phyloP scores from a whole-genome alignment of 129 eudicot species.

The Escallonia herrerae region DNA sequence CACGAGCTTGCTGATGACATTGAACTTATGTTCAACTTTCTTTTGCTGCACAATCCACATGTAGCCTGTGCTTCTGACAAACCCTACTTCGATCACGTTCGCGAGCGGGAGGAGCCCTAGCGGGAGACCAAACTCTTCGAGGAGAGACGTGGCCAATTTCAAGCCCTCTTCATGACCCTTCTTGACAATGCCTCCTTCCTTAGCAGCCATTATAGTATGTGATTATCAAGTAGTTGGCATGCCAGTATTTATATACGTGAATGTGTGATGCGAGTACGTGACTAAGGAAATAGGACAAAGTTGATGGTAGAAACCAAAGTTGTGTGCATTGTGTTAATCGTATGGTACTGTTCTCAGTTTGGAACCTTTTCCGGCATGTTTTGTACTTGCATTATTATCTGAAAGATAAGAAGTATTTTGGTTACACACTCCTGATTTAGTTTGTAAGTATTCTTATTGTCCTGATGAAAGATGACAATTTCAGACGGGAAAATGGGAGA shows the following conservation, averaged over 20 bases:
- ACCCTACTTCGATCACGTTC: conserved; percentile 21
- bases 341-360: neutral
- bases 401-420: no score
- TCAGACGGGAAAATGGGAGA: no score
- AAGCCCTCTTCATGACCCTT: conserved; percentile 27
- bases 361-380: no score
- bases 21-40: conserved; percentile 18
- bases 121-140: conserved; percentile 24
- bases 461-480: no score
- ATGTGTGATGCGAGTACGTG: neutral
- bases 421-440: no score
- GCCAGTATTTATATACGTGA: neutral
- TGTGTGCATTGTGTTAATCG: neutral
- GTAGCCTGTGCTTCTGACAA: conserved; percentile 19
- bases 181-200: conserved; percentile 24
- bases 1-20: conserved; percentile 19
- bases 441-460: no score
- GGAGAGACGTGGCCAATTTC: conserved; percentile 20
- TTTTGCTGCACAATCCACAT: conserved; percentile 20
- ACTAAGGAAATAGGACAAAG: neutral
- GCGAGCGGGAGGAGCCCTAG: conserved; percentile 22
- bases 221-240: neutral
- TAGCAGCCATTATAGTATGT: conserved; percentile 14
- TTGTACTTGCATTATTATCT: no score
- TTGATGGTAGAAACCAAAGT: neutral